Base-by-base conservation (phyloP, 345 rosid genomes). In the Raphanus raphanistrum region DNA sequence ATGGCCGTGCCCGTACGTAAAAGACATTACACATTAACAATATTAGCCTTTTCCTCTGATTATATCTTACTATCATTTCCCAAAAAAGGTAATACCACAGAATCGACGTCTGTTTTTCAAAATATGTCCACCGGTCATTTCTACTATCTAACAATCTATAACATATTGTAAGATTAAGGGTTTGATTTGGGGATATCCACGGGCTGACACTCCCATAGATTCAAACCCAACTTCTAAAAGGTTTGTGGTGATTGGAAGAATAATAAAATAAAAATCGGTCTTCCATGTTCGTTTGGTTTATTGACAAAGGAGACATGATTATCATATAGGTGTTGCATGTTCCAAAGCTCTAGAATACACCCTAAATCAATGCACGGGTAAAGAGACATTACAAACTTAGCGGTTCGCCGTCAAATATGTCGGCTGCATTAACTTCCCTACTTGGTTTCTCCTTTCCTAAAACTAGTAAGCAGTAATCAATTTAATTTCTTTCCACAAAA, bases 391-490 rank as follows among this genome's bases (percentile, higher is more conserved):
- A 67, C 17, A 73, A n/a, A 66, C 26, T 28, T 50, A 4, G 68
- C 21, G 1, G 45, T 7, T 16, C 25, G 62, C 52, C 70, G 78
- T 73, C 75, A 79, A 73, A 73, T 67, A 67, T 52, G 17, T 68
- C 82, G 82, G 82, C 74, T 73, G 66, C 74, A 68, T 79, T 68
- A 73, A 79, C 26, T 73, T 61, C 66, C 59, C 36, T 12, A 35
- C 6, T 78, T 52, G 50, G 59, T 35, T 55, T 71, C 62, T 62
- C 64, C 70, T 16, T 59, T 59, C 45, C 26, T 70, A 52, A 61
- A 64, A 77, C 43, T 66, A 41, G 29, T 31, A 27, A 57, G 62
- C 71, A 12, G 45, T 54, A 50, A 13, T 57, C 55, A 61, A 71
- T 17, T 77, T 55, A 63, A 54, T 54, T 36, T 12, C n/a, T 17